Evolutionary conservation across 179 eudicot species (phyloP).

Genomic region (Beta corolliflora): DNA sequence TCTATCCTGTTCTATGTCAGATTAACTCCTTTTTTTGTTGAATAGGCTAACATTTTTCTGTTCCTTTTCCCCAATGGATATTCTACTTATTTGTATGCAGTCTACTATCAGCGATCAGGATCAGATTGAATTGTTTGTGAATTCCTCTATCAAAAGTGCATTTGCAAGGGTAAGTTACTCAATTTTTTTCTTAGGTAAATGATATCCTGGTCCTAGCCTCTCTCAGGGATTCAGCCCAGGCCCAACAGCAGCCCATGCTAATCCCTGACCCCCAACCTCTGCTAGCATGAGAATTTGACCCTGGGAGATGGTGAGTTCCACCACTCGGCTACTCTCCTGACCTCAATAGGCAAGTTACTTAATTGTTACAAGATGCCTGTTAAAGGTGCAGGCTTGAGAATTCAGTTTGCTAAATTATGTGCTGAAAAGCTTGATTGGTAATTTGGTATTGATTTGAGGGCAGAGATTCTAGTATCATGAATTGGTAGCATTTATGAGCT

Average conservation of each 20-base stretch:
- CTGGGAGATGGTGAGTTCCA: too few relatives aligned
- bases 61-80: background rate
- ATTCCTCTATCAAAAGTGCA: slow-evolving; percentile 75
- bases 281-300: too few relatives aligned
- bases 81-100: slow-evolving; percentile 29
- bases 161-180: slow-evolving; percentile 74
- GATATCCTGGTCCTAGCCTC: too few relatives aligned
- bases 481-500: background rate
- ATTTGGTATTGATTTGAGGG: slow-evolving; percentile 9
- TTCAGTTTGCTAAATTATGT: background rate
- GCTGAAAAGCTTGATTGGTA: slow-evolving; percentile 11
- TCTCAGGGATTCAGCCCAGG: too few relatives aligned
- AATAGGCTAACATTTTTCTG: slow-evolving; percentile 3
- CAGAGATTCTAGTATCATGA: background rate
- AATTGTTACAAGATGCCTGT: slow-evolving; percentile 17
- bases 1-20: background rate
- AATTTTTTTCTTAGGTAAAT: too few relatives aligned
- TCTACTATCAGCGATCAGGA: slow-evolving; percentile 62
- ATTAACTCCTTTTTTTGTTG: too few relatives aligned
- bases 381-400: background rate
- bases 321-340: too few relatives aligned
- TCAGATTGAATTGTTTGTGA: slow-evolving; percentile 78
- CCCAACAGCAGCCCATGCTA: too few relatives aligned
- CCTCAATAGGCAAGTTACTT: slow-evolving; percentile 49
- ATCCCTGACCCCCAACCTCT: too few relatives aligned